Base-by-base conservation (phyloP, 2,329 filamentous ascomycete species). In the Paecilomyces niveus region DNA sequence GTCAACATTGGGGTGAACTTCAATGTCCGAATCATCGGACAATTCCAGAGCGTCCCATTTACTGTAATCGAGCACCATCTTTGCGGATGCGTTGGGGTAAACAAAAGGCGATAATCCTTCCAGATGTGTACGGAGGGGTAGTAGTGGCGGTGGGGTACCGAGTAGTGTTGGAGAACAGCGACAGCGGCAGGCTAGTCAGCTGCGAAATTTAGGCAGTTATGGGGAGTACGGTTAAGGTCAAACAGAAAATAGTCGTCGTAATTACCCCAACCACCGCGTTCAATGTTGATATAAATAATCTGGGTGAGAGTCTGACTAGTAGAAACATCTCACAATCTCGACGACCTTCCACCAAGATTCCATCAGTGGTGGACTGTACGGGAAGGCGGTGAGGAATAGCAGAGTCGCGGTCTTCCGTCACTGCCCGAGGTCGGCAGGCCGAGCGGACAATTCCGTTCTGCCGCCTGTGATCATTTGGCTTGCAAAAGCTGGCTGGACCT, bases 1-100 rank as follows among this genome's bases (percentile, higher is more conserved):
- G 80, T 99, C 94, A 73, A 99, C 94, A 73, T 99, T 99, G 61
- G 94, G 94, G 76, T 99, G 94, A 55, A 97, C 94, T 78, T 99
- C 94, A 68, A 99, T 88, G 70, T 99, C 94, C 55, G 92, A 97
- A 77, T 99, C 94, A 76, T 99, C 94, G 70, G 91, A 96, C 72
- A 99, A 87, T 85, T 99, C 94, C 71, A 99, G 85, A 60, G 89
- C 88, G 73, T 97, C 81, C 81, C 81, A 83, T 72, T 83, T 83
- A 70, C 80, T 82, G 69, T 83, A 89, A 68, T 89, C 83, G 62
- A 89, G 80, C n/a, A 81, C 79, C 80, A 82, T 82, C 18, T 65
- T 70, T 61, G 58, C 18, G 50, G 54, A 29, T 15, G 52, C 54
- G 58, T 53, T 52, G 55, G 59, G 58, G 55, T 54, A 53, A 50